Evolutionary conservation across 2,329 filamentous ascomycete species (phyloP), one percentile per base, ranked within the genome.

Genomic region (Apiospora malaysiana): DNA sequence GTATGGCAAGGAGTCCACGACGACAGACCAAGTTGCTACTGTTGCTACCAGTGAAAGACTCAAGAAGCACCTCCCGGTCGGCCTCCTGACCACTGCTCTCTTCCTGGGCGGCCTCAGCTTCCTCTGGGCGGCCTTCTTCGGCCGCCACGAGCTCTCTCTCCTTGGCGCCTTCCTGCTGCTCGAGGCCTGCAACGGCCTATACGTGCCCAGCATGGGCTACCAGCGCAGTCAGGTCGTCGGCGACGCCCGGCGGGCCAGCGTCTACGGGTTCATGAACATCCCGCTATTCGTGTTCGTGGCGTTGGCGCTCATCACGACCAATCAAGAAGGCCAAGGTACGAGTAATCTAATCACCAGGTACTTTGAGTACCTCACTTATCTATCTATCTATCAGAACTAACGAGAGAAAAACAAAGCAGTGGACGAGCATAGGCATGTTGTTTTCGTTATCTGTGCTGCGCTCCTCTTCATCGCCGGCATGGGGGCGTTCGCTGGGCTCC

Each of bases 241-340:
- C 40, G 77, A 79, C 40, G 75, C 73, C 23, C 74, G 76, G 23
- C 74, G 79, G 40, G 76, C 79, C 12, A 74, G 76, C 18, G 67
- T 79, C 7, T 81, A 81, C 65, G 78, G 79, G 4, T 51, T 80
- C 68, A 81, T 81, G 74, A 77, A 78, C 59, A 82, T 91, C 18
- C 89, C 89, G 14, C 78, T 91, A 72, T 91, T 90, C 75, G 72
- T 87, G 21, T 88, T 89, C 74, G 86, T 90, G 1, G 84, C 89
- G 12, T 79, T 84, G 7, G 84, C 86, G 16, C 76, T 89, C 27
- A n/a, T 63, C 56, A 82, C 82, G 5, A 79, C 80, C 69, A 81
- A 81, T 47, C 32, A 6, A 32, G 79, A 12, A 49, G 68, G 16
- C n/a, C 68, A 40, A 51, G 18, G 56, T 43, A 70, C n/a, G n/a